A percentile compares a stretch with the other conserved stretches of the same genome.
phyloP scores from a whole-genome alignment of 306 rosid species.

The Vigna mungo region DNA sequence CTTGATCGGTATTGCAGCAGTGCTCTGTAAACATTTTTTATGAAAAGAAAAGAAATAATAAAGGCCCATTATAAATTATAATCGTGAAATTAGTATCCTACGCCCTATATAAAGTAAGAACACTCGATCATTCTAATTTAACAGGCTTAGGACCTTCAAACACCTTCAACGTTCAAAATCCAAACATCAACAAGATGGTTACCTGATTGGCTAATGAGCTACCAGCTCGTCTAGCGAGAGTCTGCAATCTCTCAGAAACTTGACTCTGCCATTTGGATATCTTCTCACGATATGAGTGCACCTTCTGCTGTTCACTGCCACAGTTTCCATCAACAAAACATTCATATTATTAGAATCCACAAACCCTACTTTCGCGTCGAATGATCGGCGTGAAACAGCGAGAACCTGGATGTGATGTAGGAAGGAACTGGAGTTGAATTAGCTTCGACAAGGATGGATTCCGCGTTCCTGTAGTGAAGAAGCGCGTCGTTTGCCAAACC shows the following conservation, averaged over 20 bases:
- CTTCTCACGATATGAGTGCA: conserved; percentile 78
- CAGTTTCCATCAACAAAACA: conserved; percentile 35
- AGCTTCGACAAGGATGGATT: conserved; percentile 81
- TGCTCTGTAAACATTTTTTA: conserved; percentile 56
- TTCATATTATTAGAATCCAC: neutral
- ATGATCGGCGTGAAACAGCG: neutral
- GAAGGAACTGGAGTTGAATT: conserved; percentile 81
- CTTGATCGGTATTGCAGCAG: conserved; percentile 55
- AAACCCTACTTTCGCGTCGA: conserved; percentile 5
- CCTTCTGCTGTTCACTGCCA: conserved; percentile 87
- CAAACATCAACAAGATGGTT: neutral
- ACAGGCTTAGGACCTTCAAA: neutral
- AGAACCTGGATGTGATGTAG: conserved; percentile 70
- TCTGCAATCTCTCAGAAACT: conserved; percentile 84
- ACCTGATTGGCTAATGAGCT: conserved; percentile 70
- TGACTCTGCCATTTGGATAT: conserved; percentile 94
- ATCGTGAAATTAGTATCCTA: conserved; percentile 28
- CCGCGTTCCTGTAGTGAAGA: conserved; percentile 76
- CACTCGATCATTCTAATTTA: conserved; percentile 9
- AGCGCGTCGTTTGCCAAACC: conserved; percentile 83
- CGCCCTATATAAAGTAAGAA: conserved; percentile 2
- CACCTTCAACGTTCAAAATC: neutral
- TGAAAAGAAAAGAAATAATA: conserved; percentile 32
- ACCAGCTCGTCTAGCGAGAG: conserved; percentile 79
- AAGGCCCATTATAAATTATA: conserved; percentile 33